A percentile compares a stretch with the other conserved stretches of the same genome.
Evolutionary conservation across 495 filamentous ascomycete genomes (phyloP).

Genomic region (Neurospora sublineolata): DNA sequence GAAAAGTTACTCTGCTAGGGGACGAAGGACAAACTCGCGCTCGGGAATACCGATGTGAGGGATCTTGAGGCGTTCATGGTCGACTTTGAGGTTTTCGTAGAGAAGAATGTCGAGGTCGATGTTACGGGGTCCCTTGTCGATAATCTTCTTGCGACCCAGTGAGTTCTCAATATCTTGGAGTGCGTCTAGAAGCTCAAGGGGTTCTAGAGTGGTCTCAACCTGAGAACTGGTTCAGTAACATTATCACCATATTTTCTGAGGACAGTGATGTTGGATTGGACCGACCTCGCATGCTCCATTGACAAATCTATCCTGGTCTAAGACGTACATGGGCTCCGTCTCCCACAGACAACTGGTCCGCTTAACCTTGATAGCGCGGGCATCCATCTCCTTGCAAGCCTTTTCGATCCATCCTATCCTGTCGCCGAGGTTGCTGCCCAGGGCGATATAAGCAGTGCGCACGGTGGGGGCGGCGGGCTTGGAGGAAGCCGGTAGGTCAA

Average conservation of each 20-base stretch:
- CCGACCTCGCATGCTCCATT: constrained; percentile 88
- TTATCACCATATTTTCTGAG: not conserved
- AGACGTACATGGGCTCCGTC: constrained; percentile 91
- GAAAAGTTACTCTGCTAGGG: constrained; percentile 65
- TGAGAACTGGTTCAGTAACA: constrained; percentile 23
- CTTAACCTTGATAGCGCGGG: constrained; percentile 56
- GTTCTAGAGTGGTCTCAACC: constrained; percentile 71
- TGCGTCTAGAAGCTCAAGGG: constrained; percentile 61
- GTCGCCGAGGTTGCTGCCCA: constrained; percentile 91
- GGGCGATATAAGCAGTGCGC: constrained; percentile 61
- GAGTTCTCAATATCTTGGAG: constrained; percentile 73
- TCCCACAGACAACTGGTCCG: constrained; percentile 85
- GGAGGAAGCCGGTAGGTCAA: not conserved
- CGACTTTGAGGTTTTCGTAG: constrained; percentile 58
- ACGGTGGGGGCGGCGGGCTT: constrained; percentile 4
- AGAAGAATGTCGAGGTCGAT: constrained; percentile 92
- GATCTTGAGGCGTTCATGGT: constrained; percentile 62
- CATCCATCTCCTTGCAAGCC: constrained; percentile 66
- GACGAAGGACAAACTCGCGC: constrained; percentile 84
- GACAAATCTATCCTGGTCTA: constrained; percentile 76
- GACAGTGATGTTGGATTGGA: constrained; percentile 24
- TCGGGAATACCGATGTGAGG: constrained; percentile 82
- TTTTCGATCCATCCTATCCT: constrained; percentile 69
- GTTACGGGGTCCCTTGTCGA: constrained; percentile 87
- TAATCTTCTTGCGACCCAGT: constrained; percentile 67